Percentiles rank a stretch among this genome's conserved stretches.
Evolutionary conservation across 1,284 basidiomycete genomes (phyloP).

Genomic region (Malassezia sympodialis): DNA sequence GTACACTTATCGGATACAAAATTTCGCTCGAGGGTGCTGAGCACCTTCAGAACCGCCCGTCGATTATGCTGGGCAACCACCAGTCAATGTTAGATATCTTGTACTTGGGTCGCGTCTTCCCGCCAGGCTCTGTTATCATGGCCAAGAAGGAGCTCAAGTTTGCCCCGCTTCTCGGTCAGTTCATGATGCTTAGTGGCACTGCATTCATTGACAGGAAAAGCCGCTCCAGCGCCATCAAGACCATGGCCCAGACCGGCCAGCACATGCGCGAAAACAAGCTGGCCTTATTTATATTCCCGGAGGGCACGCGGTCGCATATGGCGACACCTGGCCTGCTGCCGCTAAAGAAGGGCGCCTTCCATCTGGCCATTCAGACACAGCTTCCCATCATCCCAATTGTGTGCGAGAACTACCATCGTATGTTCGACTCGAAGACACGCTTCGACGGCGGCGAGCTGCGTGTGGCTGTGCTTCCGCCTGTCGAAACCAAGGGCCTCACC

Average conservation of each 20-base stretch:
- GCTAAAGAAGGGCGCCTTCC: constrained; percentile 98
- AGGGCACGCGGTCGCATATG: constrained; percentile 51
- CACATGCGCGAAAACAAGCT: constrained; percentile 65
- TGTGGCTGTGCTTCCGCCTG: constrained; percentile 70
- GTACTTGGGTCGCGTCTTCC: constrained; percentile 77
- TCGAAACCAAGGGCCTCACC: constrained; percentile 62
- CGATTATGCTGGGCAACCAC: constrained; percentile 79
- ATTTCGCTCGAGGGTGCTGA: constrained; percentile 78
- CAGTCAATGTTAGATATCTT: constrained; percentile 54
- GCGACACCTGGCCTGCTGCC: constrained; percentile 54
- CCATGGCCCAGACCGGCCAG: constrained; percentile 67
- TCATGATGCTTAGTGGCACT: constrained; percentile 75
- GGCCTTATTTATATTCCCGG: constrained; percentile 52
- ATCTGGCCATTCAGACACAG: constrained; percentile 78
- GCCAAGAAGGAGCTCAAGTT: constrained; percentile 84
- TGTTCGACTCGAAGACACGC: constrained; percentile 63
- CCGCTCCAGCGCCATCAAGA: constrained; percentile 61
- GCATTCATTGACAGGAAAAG: constrained; percentile 88
- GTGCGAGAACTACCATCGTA: constrained; percentile 80
- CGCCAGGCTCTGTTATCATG: constrained; percentile 73
- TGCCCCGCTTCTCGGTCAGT: constrained; percentile 77
- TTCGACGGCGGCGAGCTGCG: constrained; percentile 70
- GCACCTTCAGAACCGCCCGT: constrained; percentile 59
- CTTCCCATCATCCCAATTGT: constrained; percentile 71
- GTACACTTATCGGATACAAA: constrained; percentile 60